A percentile compares a stretch with the other conserved stretches of the same genome.
These are phyloP conservation scores for Chlamydomonas sp. DNA, from an alignment of 139 green algal species.

Conservation along the genomic window DNA sequence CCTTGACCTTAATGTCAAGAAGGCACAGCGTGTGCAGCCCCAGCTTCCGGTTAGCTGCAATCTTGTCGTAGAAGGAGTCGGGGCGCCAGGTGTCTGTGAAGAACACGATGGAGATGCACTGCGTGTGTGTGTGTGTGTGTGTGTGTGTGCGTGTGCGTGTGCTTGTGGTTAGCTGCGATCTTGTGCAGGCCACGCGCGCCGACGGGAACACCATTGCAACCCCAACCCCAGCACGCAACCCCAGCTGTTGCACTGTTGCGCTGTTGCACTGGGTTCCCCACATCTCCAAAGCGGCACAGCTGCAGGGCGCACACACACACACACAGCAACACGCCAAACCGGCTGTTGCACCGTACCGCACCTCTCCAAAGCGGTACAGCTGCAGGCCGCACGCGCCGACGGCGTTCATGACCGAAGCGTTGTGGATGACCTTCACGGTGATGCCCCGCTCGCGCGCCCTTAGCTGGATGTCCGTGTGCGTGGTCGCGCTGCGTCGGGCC, in stretches of 20 bases:
- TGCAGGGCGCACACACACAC: too few species aligned
- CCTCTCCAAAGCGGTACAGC: constrained; percentile 94
- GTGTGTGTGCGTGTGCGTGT: too few species aligned
- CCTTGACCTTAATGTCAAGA: constrained; percentile 90
- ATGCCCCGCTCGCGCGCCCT: constrained; percentile 67
- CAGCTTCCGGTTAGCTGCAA: constrained; percentile 27
- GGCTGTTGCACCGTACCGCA: too few species aligned
- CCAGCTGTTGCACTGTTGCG: too few species aligned
- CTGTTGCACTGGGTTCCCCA: too few species aligned
- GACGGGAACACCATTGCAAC: too few species aligned
- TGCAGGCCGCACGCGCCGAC: constrained; percentile 85
- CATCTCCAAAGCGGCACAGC: too few species aligned
- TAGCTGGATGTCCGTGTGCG: constrained; percentile 89
- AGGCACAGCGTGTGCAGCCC: constrained; percentile 94
- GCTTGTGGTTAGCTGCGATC: too few species aligned
- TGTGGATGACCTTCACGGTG: constrained; percentile 84
- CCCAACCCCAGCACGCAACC: too few species aligned
- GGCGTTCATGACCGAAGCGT: constrained; percentile 96
- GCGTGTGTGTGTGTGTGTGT: too few species aligned
- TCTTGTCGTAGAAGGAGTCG: constrained; percentile 53
- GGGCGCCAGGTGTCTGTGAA: constrained; percentile 96
- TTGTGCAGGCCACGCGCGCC: neutral
- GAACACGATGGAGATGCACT: constrained; percentile 90
- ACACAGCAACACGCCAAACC: too few species aligned
- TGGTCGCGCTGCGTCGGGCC: constrained; percentile 29